Evolutionary conservation across 2,329 filamentous ascomycete species (phyloP).

Genomic region (Podosphaera aphanis): DNA sequence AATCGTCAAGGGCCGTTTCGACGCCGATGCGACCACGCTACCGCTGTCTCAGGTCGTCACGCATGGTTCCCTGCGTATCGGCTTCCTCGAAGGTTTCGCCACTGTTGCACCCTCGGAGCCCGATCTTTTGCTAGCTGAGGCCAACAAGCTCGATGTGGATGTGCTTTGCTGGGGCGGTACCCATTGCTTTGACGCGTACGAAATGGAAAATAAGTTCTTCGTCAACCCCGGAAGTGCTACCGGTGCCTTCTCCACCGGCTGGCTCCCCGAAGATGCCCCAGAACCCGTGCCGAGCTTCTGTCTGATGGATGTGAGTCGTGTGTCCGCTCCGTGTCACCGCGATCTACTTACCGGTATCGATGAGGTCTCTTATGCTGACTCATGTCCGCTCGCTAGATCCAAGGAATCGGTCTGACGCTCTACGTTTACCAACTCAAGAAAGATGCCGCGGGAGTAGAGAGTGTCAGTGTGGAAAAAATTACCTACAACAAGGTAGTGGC

Average conservation of each 20-base stretch:
- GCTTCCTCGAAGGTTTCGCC: slow-evolving; percentile 45
- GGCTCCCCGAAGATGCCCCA: slow-evolving; percentile 30
- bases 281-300: slow-evolving; percentile 81
- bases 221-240: slow-evolving; percentile 46
- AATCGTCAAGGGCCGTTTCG: slow-evolving; percentile 43
- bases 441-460: slow-evolving; percentile 53
- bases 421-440: slow-evolving; percentile 81
- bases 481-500: slow-evolving; percentile 52
- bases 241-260: slow-evolving; percentile 35
- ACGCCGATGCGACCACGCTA: slow-evolving; percentile 41
- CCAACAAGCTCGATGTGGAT: slow-evolving; percentile 44
- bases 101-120: slow-evolving; percentile 39
- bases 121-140: slow-evolving; percentile 42
- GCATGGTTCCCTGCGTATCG: slow-evolving; percentile 40
- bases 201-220: slow-evolving; percentile 55
- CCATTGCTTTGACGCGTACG: slow-evolving; percentile 45
- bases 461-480: slow-evolving; percentile 65
- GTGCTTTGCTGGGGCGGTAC: slow-evolving; percentile 47
- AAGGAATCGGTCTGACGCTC: slow-evolving; percentile 84
- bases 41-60: slow-evolving; percentile 42
- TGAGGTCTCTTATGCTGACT: slow-evolving; percentile 6
- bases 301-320: slow-evolving; percentile 71
- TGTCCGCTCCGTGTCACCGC: neutral
- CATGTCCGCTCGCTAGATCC: slow-evolving; percentile 35
- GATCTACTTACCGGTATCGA: no score